A percentile compares a stretch with the other conserved stretches of the same genome.
These are phyloP conservation scores for Apiospora marii DNA, from an alignment of 2,329 filamentous ascomycete species.

Conservation along the genomic window DNA sequence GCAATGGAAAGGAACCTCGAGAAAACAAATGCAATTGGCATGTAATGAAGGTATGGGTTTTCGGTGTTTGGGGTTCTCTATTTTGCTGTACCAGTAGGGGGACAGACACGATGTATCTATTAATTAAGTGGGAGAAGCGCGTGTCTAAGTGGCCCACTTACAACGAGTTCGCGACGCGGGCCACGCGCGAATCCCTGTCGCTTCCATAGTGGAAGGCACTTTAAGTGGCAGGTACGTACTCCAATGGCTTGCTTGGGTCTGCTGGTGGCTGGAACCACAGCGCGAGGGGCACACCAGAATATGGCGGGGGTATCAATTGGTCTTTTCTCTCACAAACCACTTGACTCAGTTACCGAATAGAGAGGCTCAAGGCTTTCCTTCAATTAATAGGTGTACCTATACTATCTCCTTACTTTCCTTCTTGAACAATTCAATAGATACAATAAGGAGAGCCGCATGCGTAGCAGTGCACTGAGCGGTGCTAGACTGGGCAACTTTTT, in stretches of 20 bases:
- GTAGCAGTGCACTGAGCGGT: not conserved
- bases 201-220: not conserved
- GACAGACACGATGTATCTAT: conserved; percentile 9
- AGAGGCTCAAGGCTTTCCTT: not conserved
- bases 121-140: conserved; percentile 23
- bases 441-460: not conserved
- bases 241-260: not conserved
- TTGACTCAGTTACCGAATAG: not conserved
- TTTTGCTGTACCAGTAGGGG: conserved; percentile 13
- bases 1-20: not conserved
- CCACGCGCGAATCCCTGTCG: conserved; percentile 21
- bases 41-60: not conserved
- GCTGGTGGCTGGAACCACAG: not conserved
- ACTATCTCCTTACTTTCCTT: not conserved
- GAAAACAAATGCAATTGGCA: not conserved
- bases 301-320: not conserved
- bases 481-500: not conserved
- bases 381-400: not conserved
- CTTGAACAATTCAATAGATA: not conserved
- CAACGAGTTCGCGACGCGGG: conserved; percentile 17
- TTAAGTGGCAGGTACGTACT: not conserved
- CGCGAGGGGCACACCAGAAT: not conserved
- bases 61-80: conserved; percentile 7
- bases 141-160: conserved; percentile 20
- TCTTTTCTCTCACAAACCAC: not conserved